phyloP scores from a whole-genome alignment of 768 basidiomycete species.

The Gyrodon lividus region DNA sequence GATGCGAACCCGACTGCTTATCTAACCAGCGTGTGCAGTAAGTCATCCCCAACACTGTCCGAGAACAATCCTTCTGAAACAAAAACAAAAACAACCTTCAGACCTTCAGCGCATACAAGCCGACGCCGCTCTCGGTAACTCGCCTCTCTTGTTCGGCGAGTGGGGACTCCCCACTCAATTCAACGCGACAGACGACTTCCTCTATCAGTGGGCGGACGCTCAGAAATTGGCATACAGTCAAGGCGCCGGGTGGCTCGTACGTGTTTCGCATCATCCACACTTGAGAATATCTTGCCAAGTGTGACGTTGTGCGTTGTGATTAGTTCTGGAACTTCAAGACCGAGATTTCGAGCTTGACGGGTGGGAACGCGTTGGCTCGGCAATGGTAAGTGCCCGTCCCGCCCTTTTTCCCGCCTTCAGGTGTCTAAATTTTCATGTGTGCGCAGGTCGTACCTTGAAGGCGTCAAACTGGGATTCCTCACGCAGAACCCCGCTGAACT shows the following conservation, averaged over 20 bases:
- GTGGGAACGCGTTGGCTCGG: slow-evolving; percentile 41
- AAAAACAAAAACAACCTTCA: slow-evolving; percentile 22
- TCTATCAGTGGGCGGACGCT: slow-evolving; percentile 70
- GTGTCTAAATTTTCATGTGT: not conserved
- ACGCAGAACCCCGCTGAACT: slow-evolving; percentile 59
- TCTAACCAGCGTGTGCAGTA: slow-evolving; percentile 68
- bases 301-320: not conserved
- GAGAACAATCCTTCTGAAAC: not conserved
- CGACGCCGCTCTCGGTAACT: slow-evolving; percentile 44
- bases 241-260: slow-evolving; percentile 65
- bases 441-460: slow-evolving; percentile 66
- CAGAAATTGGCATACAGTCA: slow-evolving; percentile 66
- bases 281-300: not conserved
- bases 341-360: slow-evolving; percentile 49
- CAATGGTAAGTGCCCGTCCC: slow-evolving; percentile 47
- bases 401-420: not conserved
- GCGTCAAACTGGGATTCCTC: slow-evolving; percentile 52
- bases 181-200: slow-evolving; percentile 58
- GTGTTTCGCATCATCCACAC: slow-evolving; percentile 19
- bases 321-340: slow-evolving; percentile 77
- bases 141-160: slow-evolving; percentile 57
- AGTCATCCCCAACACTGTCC: slow-evolving; percentile 19
- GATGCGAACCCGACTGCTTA: slow-evolving; percentile 64
- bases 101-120: slow-evolving; percentile 57
- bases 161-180: slow-evolving; percentile 69